Evolutionary conservation across 768 basidiomycete species (phyloP), one percentile per base, ranked within the genome.

Genomic region (Agrocybe chaxingu): DNA sequence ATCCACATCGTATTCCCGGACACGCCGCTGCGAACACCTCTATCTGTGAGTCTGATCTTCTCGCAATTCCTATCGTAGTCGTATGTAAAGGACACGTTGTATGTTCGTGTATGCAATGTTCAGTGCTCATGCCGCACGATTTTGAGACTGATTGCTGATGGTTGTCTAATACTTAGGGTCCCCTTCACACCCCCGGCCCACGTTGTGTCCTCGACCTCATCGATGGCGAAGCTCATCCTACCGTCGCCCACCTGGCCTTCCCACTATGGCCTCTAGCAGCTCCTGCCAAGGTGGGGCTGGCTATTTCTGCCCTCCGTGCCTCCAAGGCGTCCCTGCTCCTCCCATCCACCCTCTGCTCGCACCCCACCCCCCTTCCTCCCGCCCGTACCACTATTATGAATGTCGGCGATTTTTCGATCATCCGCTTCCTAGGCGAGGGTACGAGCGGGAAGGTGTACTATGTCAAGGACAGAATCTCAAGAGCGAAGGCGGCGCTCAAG

Each of bases 361-460:
- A 50, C 32, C 34, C 31, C 18, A 7, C n/a, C 18, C 16, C 11
- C 16, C 7, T 19, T 42, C 19, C 13, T 35, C 7, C 40, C 13
- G 13, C 24, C 5, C 6, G 43, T 50, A 52, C 40, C 30, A 47
- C 45, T 18, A 42, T 39, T 30, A 57, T 62, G 53, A 47, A 51
- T 32, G 44, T 48, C 24, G 31, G 43, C n/a, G 53, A 58, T 38
- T 53, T 62, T 37, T 52, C 54, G 24, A 45, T 60, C 35, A 29
- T 69, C 16, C 58, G 62, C 18, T 64, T 64, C 44, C 50, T 69
- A 12, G 62, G 66, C 37, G 61, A 60, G 37, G 68, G 66, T 1
- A 57, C 62, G 9, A 57, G 56, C 18, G 63, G 64, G 18, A 58
- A 60, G 43, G 65, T 67, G 6, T 69, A 62, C 42, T 55, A 58